phyloP scores from a whole-genome alignment of 169 alveolate species.

The Plasmodium ovale region DNA sequence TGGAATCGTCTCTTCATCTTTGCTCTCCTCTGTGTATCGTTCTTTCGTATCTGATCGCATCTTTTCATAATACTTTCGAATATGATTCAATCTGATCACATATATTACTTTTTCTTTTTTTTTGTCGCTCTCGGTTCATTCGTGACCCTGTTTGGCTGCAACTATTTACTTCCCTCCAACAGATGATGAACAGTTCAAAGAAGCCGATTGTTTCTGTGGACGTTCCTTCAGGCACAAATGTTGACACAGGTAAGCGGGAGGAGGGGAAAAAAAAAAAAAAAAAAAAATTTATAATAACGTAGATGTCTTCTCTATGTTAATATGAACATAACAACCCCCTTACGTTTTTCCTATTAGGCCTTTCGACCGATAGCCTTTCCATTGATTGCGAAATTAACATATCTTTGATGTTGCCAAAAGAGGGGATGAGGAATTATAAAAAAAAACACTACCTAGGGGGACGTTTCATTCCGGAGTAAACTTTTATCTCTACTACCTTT shows the following conservation, averaged over 20 bases:
- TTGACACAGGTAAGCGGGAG: conserved; percentile 85
- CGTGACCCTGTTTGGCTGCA: too few species aligned
- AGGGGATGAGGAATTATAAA: conserved; percentile 41
- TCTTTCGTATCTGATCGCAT: too few species aligned
- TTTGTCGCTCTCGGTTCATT: too few species aligned
- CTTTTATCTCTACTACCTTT: conserved; percentile 20
- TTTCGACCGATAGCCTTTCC: conserved; percentile 15
- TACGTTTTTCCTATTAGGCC: too few species aligned
- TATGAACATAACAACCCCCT: too few species aligned
- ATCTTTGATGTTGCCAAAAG: conserved; percentile 71
- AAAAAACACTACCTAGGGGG: conserved; percentile 73
- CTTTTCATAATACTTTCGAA: not conserved
- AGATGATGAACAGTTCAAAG: conserved; percentile 78
- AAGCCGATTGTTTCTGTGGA: conserved; percentile 89
- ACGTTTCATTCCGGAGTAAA: conserved; percentile 49
- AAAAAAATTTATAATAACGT: not conserved
- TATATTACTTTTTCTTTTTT: not conserved
- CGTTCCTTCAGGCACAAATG: conserved; percentile 93
- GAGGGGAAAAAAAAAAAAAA: not conserved
- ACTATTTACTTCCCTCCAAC: conserved; percentile 68
- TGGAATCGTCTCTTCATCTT: not conserved
- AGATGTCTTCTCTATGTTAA: too few species aligned
- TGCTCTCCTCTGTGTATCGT: not conserved
- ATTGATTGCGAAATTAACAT: conserved; percentile 60
- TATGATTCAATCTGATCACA: not conserved